Conservation (phyloP, 352 stramenopile genomes). For the Plasmopara viticola region DNA sequence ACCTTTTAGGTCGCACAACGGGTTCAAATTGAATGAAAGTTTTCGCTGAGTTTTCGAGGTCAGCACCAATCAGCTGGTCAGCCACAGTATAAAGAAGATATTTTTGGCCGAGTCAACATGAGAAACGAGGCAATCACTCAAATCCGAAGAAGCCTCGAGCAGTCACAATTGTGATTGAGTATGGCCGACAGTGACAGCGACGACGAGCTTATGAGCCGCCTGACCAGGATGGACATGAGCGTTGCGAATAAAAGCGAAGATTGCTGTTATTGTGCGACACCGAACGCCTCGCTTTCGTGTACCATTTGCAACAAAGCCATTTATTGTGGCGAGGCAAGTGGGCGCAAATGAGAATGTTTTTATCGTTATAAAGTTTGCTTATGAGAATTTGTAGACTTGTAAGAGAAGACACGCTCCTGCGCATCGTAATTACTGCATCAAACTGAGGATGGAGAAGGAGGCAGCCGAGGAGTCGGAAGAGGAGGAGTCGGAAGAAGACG, state of each 20-base stretch:
- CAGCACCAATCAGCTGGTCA: conserved; percentile 3
- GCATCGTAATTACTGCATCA: conserved; percentile 69
- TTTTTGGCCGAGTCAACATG: conserved; percentile 16
- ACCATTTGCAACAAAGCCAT: conserved; percentile 57
- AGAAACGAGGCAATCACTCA: conserved; percentile 11
- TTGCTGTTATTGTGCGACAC: conserved; percentile 66
- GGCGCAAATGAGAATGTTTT: neutral
- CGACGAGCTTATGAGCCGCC: conserved; percentile 78
- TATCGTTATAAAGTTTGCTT: neutral
- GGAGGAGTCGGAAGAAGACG: conserved; percentile 36
- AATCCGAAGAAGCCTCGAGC: conserved; percentile 14
- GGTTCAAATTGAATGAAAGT: neutral
- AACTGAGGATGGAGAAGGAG: conserved; percentile 58
- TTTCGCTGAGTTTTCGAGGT: conserved; percentile 7
- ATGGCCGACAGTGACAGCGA: conserved; percentile 84
- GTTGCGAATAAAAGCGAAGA: conserved; percentile 37
- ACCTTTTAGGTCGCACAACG: neutral
- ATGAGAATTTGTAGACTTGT: conserved; percentile 35
- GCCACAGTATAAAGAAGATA: neutral
- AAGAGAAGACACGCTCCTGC: conserved; percentile 61
- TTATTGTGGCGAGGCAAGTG: conserved; percentile 67
- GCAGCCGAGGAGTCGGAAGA: conserved; percentile 43
- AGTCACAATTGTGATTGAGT: neutral
- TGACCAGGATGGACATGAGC: conserved; percentile 35
- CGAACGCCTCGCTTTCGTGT: conserved; percentile 49